Conservation (phyloP, 176 grass and related monocot species). For the Coix lacrymajobi region DNA sequence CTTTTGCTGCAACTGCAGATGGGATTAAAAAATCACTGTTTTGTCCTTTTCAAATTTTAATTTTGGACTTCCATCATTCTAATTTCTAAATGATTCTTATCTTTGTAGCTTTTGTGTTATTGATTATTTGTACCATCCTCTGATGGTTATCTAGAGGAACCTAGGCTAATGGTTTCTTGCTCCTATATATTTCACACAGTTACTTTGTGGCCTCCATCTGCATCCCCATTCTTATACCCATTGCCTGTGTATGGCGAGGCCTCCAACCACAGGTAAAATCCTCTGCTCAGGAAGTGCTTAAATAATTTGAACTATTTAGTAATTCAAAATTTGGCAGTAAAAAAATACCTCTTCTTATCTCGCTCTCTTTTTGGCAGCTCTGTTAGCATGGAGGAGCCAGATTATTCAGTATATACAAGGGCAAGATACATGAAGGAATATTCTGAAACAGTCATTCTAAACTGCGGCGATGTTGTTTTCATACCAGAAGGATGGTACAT, state of each 20-base stretch:
- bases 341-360: slow-evolving; percentile 18
- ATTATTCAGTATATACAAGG: slow-evolving; percentile 65
- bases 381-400: slow-evolving; percentile 66
- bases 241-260: slow-evolving; percentile 96
- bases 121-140: background rate
- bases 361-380: slow-evolving; percentile 38
- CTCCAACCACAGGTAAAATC: slow-evolving; percentile 89
- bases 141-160: slow-evolving; percentile 10
- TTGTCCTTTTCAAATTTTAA: slow-evolving; percentile 1
- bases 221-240: slow-evolving; percentile 69
- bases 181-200: slow-evolving; percentile 43
- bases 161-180: slow-evolving; percentile 9
- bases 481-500: slow-evolving; percentile 99
- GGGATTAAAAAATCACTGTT: background rate
- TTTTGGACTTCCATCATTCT: background rate
- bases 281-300: slow-evolving; percentile 6
- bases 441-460: slow-evolving; percentile 70
- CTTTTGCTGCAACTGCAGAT: background rate
- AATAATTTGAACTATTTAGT: background rate
- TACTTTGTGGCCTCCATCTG: slow-evolving; percentile 81
- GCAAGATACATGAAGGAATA: slow-evolving; percentile 61
- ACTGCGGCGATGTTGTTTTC: slow-evolving; percentile 73
- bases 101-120: background rate
- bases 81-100: slow-evolving; percentile 15
- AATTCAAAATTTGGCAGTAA: background rate